These are phyloP conservation scores for Parastagonospora nodorum DNA, from an alignment of 2,329 filamentous ascomycete species.

Conservation along the genomic window DNA sequence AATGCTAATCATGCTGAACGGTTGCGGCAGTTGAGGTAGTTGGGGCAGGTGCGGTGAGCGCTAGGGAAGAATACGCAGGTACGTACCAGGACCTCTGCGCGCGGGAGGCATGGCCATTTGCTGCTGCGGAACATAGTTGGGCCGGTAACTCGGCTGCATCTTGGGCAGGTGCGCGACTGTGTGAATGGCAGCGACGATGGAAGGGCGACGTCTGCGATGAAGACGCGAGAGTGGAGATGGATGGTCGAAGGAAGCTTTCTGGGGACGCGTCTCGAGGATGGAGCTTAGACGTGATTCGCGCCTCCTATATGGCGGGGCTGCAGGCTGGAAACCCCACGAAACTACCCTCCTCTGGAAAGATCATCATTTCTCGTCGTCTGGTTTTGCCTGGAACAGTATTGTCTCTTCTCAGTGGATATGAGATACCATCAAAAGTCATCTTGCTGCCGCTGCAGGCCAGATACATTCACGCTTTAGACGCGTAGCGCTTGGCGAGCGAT, in stretches of 20 bases:
- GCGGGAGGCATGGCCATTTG: slow-evolving; percentile 38
- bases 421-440: neutral
- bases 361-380: neutral
- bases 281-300: slow-evolving; percentile 30
- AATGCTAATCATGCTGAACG: slow-evolving; percentile 50
- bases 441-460: neutral
- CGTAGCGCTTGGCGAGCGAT: slow-evolving; percentile 6
- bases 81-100: slow-evolving; percentile 52
- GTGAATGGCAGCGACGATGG: slow-evolving; percentile 38
- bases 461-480: slow-evolving; percentile 14
- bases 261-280: slow-evolving; percentile 32
- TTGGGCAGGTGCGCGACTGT: slow-evolving; percentile 29
- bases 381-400: neutral
- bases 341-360: slow-evolving; percentile 9
- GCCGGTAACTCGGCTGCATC: slow-evolving; percentile 54
- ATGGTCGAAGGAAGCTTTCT: slow-evolving; percentile 27
- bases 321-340: slow-evolving; percentile 15
- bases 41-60: slow-evolving; percentile 18
- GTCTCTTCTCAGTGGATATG: neutral
- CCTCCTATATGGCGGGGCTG: slow-evolving; percentile 28
- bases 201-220: slow-evolving; percentile 29
- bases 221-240: slow-evolving; percentile 24
- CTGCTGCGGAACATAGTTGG: slow-evolving; percentile 50
- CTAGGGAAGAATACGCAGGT: slow-evolving; percentile 14
- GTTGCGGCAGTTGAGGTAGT: slow-evolving; percentile 9